phyloP scores from a whole-genome alignment of 2,329 filamentous ascomycete genomes.

The Pseudocercospora fuligena region DNA sequence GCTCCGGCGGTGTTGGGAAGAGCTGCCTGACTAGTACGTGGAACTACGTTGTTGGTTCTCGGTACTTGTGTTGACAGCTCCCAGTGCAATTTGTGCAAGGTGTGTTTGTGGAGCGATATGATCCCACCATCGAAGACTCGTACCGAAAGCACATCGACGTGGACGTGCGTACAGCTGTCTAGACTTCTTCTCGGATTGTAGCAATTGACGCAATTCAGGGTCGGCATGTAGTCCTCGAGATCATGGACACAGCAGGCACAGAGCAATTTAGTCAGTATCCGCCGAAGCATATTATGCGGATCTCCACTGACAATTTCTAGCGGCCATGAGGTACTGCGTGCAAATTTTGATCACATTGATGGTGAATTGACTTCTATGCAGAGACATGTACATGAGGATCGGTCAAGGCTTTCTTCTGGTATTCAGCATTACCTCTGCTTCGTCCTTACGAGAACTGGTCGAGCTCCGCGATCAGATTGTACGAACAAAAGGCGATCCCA shows the following conservation, averaged over 20 bases:
- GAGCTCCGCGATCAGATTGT: constrained; percentile 87
- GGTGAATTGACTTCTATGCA: constrained; percentile 13
- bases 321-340: constrained; percentile 31
- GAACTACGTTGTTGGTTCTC: constrained; percentile 1
- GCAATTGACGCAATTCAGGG: constrained; percentile 58
- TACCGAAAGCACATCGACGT: constrained; percentile 70
- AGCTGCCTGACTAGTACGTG: constrained; percentile 82
- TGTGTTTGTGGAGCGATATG: constrained; percentile 83
- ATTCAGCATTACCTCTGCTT: constrained; percentile 85
- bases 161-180: constrained; percentile 67
- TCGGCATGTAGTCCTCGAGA: constrained; percentile 86
- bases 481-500: constrained; percentile 78
- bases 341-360: neutral
- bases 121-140: constrained; percentile 67
- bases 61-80: constrained; percentile 21
- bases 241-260: constrained; percentile 88
- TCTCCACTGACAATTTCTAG: constrained; percentile 23
- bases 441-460: constrained; percentile 80
- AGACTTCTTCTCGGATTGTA: neutral
- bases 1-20: constrained; percentile 87
- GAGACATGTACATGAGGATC: constrained; percentile 90
- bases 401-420: constrained; percentile 90
- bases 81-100: constrained; percentile 91
- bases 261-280: constrained; percentile 82
- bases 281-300: neutral